Evolutionary conservation across 768 basidiomycete genomes (phyloP).

Genomic region (Suillus luteus): DNA sequence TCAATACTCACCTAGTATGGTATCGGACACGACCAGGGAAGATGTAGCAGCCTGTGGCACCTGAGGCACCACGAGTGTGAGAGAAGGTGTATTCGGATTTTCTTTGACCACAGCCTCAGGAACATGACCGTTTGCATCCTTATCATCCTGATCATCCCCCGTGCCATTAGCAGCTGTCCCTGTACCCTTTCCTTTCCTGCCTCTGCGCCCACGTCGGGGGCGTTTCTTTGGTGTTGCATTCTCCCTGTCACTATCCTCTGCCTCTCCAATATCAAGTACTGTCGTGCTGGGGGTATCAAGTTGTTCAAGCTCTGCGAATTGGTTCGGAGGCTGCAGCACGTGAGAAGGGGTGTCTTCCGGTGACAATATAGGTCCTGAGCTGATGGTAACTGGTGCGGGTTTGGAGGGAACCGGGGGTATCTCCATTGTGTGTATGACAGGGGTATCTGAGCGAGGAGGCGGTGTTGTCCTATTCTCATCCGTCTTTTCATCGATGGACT

Average conservation of each 20-base stretch:
- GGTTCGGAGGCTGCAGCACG: conserved; percentile 8
- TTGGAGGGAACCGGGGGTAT: conserved; percentile 5
- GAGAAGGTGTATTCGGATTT: conserved; percentile 26
- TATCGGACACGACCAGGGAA: conserved; percentile 72
- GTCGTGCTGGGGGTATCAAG: conserved; percentile 15
- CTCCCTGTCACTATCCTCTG: conserved; percentile 65
- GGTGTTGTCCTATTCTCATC: neutral
- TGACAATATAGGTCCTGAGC: conserved; percentile 1
- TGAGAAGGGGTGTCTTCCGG: conserved; percentile 10
- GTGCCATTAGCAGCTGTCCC: conserved; percentile 12
- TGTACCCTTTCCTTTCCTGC: conserved; percentile 53
- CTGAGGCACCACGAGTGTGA: conserved; percentile 28
- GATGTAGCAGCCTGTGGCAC: conserved; percentile 33
- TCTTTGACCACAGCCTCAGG: conserved; percentile 17
- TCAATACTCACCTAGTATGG: conserved; percentile 62
- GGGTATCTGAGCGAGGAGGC: conserved; percentile 11
- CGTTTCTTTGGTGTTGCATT: conserved; percentile 46
- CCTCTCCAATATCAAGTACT: conserved; percentile 39
- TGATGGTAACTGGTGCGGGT: conserved; percentile 11
- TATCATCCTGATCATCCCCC: conserved; percentile 29
- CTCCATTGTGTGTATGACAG: neutral
- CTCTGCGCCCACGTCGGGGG: conserved; percentile 43
- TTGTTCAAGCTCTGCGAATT: conserved; percentile 12
- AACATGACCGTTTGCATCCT: conserved; percentile 40
- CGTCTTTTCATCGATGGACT: conserved; percentile 8